Evolutionary conservation across 495 filamentous ascomycete species (phyloP).

Genomic region (Penicillium atrosanguineum): DNA sequence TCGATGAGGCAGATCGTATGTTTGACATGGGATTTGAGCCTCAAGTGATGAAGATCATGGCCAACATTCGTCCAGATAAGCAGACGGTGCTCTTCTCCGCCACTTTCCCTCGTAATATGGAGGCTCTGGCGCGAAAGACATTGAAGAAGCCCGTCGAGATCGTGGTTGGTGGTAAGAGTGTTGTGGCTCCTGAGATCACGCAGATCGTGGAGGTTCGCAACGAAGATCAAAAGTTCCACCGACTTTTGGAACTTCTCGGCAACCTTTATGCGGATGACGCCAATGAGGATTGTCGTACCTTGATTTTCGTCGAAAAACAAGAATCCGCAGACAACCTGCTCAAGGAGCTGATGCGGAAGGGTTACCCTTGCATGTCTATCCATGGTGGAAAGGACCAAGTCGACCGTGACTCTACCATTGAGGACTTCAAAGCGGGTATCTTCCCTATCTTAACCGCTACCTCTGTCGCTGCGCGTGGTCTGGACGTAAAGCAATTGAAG

Average conservation of each 20-base stretch:
- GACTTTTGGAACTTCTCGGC: slow-evolving; percentile 81
- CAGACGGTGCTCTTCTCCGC: slow-evolving; percentile 96
- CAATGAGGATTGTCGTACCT: slow-evolving; percentile 80
- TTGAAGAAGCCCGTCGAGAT: slow-evolving; percentile 88
- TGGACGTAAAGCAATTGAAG: slow-evolving; percentile 96
- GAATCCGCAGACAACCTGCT: slow-evolving; percentile 87
- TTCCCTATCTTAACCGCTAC: slow-evolving; percentile 91
- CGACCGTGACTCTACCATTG: slow-evolving; percentile 90
- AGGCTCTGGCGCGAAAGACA: slow-evolving; percentile 82
- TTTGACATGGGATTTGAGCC: slow-evolving; percentile 99
- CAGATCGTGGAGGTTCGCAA: slow-evolving; percentile 88
- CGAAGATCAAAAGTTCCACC: slow-evolving; percentile 80
- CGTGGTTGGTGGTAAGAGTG: slow-evolving; percentile 83
- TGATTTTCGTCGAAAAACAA: slow-evolving; percentile 95
- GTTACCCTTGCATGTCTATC: slow-evolving; percentile 93
- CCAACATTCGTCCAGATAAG: slow-evolving; percentile 83
- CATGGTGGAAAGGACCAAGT: slow-evolving; percentile 96
- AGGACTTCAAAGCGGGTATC: slow-evolving; percentile 90
- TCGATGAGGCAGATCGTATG: slow-evolving; percentile 99
- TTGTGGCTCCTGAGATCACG: slow-evolving; percentile 91
- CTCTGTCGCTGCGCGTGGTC: slow-evolving; percentile 89
- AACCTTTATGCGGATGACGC: slow-evolving; percentile 74
- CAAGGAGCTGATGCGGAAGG: slow-evolving; percentile 77
- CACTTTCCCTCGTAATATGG: slow-evolving; percentile 94
- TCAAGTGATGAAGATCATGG: slow-evolving; percentile 94